These are phyloP conservation scores for Ambispora gerdemannii DNA, from an alignment of 192 early-diverging fungal species.

Conservation along the genomic window DNA sequence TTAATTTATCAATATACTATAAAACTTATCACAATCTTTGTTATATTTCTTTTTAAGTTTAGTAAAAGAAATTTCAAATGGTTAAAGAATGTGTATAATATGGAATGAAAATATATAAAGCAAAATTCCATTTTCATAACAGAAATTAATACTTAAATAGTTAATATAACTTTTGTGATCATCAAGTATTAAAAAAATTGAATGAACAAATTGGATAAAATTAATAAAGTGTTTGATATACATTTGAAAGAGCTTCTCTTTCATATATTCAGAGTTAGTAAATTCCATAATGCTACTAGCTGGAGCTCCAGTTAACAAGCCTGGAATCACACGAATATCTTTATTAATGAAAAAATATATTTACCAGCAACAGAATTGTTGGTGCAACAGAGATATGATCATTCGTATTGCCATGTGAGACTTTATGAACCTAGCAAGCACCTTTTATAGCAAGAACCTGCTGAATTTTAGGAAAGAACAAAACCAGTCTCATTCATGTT, in stretches of 20 bases:
- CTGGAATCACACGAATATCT: constrained; percentile 1
- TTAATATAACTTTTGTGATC: background rate
- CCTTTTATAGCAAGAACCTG: background rate
- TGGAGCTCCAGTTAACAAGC: constrained; percentile 10
- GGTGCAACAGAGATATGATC: background rate
- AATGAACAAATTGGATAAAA: background rate
- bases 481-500: background rate
- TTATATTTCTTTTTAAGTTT: constrained; percentile 6
- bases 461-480: background rate
- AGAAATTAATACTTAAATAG: background rate
- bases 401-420: constrained; percentile 1
- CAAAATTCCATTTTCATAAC: background rate
- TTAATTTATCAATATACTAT: background rate
- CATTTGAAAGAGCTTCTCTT: constrained; percentile 3
- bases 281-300: background rate
- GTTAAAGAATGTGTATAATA: background rate
- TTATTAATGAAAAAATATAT: constrained; percentile 13
- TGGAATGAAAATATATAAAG: background rate
- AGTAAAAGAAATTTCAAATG: background rate
- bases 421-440: background rate
- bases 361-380: background rate
- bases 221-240: constrained; percentile 13
- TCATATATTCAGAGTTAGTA: constrained; percentile 12
- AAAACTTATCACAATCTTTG: background rate
- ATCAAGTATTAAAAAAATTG: background rate